phyloP scores from a whole-genome alignment of 306 rosid genomes.

The Cucurbita moschata region DNA sequence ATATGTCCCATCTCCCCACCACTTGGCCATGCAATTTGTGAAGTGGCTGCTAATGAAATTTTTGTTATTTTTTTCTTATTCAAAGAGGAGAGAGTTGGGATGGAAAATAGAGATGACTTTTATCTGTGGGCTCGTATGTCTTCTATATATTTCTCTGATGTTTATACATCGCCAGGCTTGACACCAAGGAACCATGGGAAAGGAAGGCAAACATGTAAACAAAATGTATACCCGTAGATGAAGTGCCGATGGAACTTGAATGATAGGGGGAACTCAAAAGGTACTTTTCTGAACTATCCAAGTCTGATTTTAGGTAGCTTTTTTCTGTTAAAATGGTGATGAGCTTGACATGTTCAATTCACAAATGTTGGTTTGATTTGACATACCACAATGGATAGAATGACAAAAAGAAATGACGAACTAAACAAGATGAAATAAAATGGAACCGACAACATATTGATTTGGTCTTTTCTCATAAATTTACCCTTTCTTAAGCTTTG shows the following conservation, averaged over 20 bases:
- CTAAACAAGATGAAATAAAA: no score
- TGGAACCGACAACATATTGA: no score
- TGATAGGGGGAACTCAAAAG: not conserved
- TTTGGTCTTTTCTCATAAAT: not conserved
- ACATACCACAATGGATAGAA: not conserved
- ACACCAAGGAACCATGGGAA: conserved; percentile 7
- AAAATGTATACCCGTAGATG: not conserved
- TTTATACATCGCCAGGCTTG: not conserved
- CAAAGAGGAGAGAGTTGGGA: not conserved
- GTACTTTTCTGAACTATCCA: not conserved
- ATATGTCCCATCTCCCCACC: not conserved
- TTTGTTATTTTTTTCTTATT: not conserved
- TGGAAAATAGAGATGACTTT: not conserved
- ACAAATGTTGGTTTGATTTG: not conserved
- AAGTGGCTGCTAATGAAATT: not conserved
- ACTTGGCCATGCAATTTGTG: not conserved
- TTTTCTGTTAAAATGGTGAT: not conserved
- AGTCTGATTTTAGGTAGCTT: not conserved
- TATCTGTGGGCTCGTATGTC: not conserved
- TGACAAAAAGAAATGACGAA: not conserved
- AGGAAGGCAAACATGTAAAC: conserved; percentile 5
- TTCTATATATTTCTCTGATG: not conserved
- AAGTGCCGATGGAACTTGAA: not conserved
- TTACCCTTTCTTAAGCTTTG: not conserved
- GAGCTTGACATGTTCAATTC: not conserved